These are phyloP conservation scores for Quercus glauca DNA, from an alignment of 306 rosid genomes.

Conservation along the genomic window DNA sequence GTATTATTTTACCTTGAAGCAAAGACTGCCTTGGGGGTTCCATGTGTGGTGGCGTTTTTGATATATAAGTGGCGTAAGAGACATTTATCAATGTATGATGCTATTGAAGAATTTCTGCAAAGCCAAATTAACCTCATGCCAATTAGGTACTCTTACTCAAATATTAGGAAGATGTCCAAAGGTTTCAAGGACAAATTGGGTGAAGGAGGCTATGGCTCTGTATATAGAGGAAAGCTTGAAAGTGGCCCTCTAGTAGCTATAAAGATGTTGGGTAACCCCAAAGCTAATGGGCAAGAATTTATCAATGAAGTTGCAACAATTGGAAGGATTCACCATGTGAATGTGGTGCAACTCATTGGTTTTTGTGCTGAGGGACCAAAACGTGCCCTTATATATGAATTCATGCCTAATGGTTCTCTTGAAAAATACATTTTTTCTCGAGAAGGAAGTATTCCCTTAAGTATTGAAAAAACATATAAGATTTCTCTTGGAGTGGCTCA, in stretches of 20 bases:
- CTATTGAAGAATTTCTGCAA: slow-evolving; percentile 16
- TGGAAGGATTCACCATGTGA: slow-evolving; percentile 16
- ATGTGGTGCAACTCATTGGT: slow-evolving; percentile 27
- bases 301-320: slow-evolving; percentile 19
- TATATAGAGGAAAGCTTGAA: slow-evolving; percentile 1
- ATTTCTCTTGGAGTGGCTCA: slow-evolving; percentile 23
- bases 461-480: background rate
- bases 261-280: slow-evolving; percentile 15
- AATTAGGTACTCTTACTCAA: slow-evolving; percentile 19
- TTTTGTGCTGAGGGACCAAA: slow-evolving; percentile 23
- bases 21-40: too few species aligned
- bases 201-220: slow-evolving; percentile 27
- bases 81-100: slow-evolving; percentile 13
- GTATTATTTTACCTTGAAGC: too few species aligned
- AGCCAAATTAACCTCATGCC: slow-evolving; percentile 10
- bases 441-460: background rate
- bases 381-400: slow-evolving; percentile 21
- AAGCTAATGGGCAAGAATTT: slow-evolving; percentile 28
- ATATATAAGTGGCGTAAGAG: slow-evolving; percentile 28
- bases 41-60: background rate
- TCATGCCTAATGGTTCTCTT: slow-evolving; percentile 27
- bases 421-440: slow-evolving; percentile 20
- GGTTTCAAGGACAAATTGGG: slow-evolving; percentile 17
- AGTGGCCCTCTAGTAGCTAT: slow-evolving; percentile 23
- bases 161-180: slow-evolving; percentile 16